phyloP scores from a whole-genome alignment of 2,329 filamentous ascomycete genomes.

The Sphaerulina populicola region DNA sequence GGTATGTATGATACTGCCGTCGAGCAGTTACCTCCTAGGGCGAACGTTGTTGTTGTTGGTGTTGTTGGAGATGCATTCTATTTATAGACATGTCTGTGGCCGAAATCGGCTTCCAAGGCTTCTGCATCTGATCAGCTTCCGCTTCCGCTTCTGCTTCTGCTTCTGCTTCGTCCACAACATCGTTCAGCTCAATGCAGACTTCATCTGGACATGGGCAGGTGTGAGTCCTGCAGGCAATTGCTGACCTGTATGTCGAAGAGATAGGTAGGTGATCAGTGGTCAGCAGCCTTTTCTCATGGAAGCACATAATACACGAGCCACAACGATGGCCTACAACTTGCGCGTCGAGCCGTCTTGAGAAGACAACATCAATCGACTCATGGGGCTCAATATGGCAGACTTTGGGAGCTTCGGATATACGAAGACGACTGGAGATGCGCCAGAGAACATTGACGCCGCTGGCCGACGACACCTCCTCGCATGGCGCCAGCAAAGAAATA shows the following conservation, averaged over 20 bases:
- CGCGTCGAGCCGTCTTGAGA: conserved; percentile 19
- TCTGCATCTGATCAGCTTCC: too few species aligned
- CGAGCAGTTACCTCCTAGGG: too few species aligned
- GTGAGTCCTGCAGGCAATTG: neutral
- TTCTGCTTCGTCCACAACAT: neutral
- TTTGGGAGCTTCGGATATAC: conserved; percentile 15
- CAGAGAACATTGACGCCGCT: conserved; percentile 12
- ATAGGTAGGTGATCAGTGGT: neutral
- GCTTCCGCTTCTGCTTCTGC: too few species aligned
- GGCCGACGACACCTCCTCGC: conserved; percentile 19
- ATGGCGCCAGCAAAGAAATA: conserved; percentile 18
- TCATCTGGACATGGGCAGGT: neutral
- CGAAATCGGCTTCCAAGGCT: neutral
- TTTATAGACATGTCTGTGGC: neutral
- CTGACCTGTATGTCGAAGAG: neutral
- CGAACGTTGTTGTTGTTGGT: neutral
- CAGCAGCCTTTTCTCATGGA: neutral
- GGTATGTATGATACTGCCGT: too few species aligned
- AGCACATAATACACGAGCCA: neutral
- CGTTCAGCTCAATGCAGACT: neutral
- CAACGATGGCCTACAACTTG: conserved; percentile 15
- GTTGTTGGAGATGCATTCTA: neutral
- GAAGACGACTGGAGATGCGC: conserved; percentile 17
- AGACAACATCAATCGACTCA: conserved; percentile 21
- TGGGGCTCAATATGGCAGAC: conserved; percentile 16